phyloP scores from a whole-genome alignment of 1,284 basidiomycete species.

The Cystobasidium slooffiae region DNA sequence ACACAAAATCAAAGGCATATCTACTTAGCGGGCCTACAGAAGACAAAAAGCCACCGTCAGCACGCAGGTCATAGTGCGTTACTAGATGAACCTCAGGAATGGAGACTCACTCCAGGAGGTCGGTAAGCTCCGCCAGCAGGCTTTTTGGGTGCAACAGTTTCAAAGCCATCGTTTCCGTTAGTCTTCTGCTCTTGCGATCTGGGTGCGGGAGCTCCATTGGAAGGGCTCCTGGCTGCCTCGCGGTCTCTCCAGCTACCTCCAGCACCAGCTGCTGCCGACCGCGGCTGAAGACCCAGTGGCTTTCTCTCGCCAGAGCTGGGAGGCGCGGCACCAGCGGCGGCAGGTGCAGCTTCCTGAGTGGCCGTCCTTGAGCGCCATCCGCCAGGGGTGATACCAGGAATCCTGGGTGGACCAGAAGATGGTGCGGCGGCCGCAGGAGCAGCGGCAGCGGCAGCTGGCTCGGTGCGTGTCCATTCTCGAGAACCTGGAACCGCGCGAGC shows the following conservation, averaged over 20 bases:
- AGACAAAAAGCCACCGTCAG: slow-evolving; percentile 2
- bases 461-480: slow-evolving; percentile 18
- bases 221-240: background rate
- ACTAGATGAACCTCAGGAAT: background rate
- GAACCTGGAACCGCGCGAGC: slow-evolving; percentile 14
- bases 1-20: too few species aligned
- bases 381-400: slow-evolving; percentile 35
- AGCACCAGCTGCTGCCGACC: slow-evolving; percentile 1
- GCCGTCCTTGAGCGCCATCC: background rate
- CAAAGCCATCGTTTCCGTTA: slow-evolving; percentile 24
- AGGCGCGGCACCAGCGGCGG: background rate
- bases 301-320: slow-evolving; percentile 28
- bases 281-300: slow-evolving; percentile 13
- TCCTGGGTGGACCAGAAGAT: slow-evolving; percentile 39
- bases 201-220: slow-evolving; percentile 2
- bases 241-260: slow-evolving; percentile 33
- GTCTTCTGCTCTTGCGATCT: slow-evolving; percentile 2
- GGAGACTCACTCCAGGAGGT: slow-evolving; percentile 38
- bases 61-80: background rate
- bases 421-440: slow-evolving; percentile 30
- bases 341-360: background rate
- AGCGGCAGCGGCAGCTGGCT: slow-evolving; percentile 36
- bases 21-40: slow-evolving; percentile 13
- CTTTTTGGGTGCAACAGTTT: slow-evolving; percentile 38
- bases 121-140: slow-evolving; percentile 37